Base-by-base conservation (phyloP, 2,329 filamentous ascomycete genomes). In the Knufia petricola region DNA sequence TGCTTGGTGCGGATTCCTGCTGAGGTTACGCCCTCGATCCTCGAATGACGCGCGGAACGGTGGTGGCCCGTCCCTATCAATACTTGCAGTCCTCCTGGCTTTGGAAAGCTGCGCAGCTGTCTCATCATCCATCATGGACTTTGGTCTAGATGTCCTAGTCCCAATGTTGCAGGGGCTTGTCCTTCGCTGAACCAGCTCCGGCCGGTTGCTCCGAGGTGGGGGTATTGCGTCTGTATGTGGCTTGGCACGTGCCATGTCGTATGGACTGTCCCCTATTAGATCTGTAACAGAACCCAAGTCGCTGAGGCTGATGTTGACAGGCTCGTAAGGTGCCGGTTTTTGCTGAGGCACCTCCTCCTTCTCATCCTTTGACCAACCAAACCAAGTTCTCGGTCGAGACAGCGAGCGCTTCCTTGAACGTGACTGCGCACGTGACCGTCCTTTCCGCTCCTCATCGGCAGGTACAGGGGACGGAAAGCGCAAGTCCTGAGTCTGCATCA, bases 391-490 rank as follows among this genome's bases (percentile, higher is more conserved):
- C 3, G 49, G 51, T 6, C 55, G 49, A 34, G 51, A 54, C 9
- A 36, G 12, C 3, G 48, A 45, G 15, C 39, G 26, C 23, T 20
- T 37, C 31, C 48, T 45, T 26, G 37, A 7, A 21, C 46, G 44
- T 38, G 32, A 39, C 15, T 21, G 19, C 6, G 44, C 28, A 19
- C 43, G 48, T 28, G 53, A 51, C 17, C 51, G 46, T 30, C 47
- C 45, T 19, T 28, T 30, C n/a, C 34, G 36, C 19, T 26, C 32
- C 20, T 39, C 23, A 13, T 45, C 15, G 20, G 54, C 52, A 10
- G 57, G 51, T 8, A 44, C 45, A 26, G 57, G 57, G 1, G 57
- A 57, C 13, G 57, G 57, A 49, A 58, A 58, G 19, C 55, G 51
- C 30, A 59, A 24, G 1, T 57, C 54, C 7, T 36, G 26, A 6